phyloP scores from a whole-genome alignment of 495 filamentous ascomycete species.

The Lasiosphaeria hispida region DNA sequence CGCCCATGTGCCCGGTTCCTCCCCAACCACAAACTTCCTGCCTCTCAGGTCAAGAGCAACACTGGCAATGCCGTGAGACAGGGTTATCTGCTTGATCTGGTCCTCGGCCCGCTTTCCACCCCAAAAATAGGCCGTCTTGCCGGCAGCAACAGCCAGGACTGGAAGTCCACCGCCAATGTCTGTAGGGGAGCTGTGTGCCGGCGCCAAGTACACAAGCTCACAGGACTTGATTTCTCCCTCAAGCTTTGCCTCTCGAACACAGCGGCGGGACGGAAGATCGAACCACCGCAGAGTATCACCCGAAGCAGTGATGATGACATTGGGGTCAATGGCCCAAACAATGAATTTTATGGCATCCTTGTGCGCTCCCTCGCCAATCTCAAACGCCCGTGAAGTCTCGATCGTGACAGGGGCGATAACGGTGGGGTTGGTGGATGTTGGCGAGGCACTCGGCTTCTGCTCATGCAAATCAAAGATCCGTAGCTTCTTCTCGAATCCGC shows the following conservation, averaged over 20 bases:
- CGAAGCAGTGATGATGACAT: constrained; percentile 83
- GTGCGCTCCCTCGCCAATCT: constrained; percentile 82
- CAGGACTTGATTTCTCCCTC: constrained; percentile 86
- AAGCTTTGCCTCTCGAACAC: constrained; percentile 68
- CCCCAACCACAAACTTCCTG: constrained; percentile 81
- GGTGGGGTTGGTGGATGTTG: constrained; percentile 19
- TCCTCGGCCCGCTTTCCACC: constrained; percentile 66
- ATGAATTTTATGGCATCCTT: constrained; percentile 88
- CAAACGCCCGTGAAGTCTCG: constrained; percentile 60
- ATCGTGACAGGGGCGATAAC: constrained; percentile 37
- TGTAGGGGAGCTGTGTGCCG: constrained; percentile 35
- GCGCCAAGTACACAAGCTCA: constrained; percentile 66
- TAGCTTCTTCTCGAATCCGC: constrained; percentile 93
- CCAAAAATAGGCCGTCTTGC: constrained; percentile 91
- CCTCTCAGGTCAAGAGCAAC: constrained; percentile 81
- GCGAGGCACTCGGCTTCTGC: constrained; percentile 27
- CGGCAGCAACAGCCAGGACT: constrained; percentile 67
- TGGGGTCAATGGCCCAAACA: constrained; percentile 84
- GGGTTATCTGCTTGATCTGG: constrained; percentile 72
- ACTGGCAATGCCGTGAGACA: constrained; percentile 79
- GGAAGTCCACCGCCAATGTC: constrained; percentile 55
- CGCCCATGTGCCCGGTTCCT: constrained; percentile 89
- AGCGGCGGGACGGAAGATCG: constrained; percentile 71
- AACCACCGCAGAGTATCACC: constrained; percentile 94
- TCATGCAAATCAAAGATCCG: constrained; percentile 83